Evolutionary conservation across 2,329 filamentous ascomycete species (phyloP).

Genomic region (Sclerotiophoma versabilis): DNA sequence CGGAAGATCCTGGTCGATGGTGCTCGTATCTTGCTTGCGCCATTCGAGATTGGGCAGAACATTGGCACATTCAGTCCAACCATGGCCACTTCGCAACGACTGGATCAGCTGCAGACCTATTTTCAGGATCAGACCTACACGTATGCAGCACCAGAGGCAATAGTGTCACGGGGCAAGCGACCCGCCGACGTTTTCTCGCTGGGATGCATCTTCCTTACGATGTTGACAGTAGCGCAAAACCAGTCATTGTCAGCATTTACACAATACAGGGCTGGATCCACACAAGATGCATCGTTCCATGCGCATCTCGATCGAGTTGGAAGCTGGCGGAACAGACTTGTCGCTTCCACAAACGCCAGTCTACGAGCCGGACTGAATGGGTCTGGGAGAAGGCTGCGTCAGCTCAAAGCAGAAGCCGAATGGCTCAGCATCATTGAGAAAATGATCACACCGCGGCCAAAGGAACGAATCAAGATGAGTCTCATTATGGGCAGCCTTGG

Average conservation of each 20-base stretch:
- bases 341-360: constrained; percentile 40
- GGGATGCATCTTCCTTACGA: constrained; percentile 50
- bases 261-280: constrained; percentile 43
- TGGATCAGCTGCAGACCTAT: constrained; percentile 41
- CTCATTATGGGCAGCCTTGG: constrained; percentile 38
- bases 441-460: constrained; percentile 45
- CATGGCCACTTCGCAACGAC: constrained; percentile 33
- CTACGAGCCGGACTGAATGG: constrained; percentile 40
- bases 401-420: constrained; percentile 43
- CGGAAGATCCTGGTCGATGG: constrained; percentile 50
- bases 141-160: constrained; percentile 49
- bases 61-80: constrained; percentile 41
- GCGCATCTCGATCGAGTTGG: constrained; percentile 48
- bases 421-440: constrained; percentile 47
- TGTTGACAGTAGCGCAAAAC: constrained; percentile 49
- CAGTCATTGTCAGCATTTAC: constrained; percentile 45
- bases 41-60: constrained; percentile 47
- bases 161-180: constrained; percentile 46
- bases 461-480: constrained; percentile 46
- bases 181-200: constrained; percentile 50
- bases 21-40: constrained; percentile 43
- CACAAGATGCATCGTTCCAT: constrained; percentile 49
- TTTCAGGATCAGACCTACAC: constrained; percentile 47
- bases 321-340: constrained; percentile 43
- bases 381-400: constrained; percentile 40